Base-by-base conservation (phyloP, 192 early-diverging fungal species). In the Rhizophagus sp. region DNA sequence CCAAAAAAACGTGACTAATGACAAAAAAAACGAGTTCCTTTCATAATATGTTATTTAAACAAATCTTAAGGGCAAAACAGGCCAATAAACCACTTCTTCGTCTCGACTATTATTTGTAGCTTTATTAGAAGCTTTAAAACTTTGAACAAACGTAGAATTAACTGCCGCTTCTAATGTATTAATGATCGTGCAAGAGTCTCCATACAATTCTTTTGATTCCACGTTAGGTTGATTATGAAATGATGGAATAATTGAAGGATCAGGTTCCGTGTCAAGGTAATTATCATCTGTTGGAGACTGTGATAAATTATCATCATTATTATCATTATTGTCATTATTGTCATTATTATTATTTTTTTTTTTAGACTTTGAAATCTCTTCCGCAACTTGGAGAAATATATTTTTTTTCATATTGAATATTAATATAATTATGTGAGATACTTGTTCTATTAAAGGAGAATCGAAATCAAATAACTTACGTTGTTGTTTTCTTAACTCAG, bases 41-140 rank as follows among this genome's bases (percentile, higher is more conserved):
- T 63, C 65, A 4, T 30, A 66, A 66, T n/a, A n/a, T 1, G 15
- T 6, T 33, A 66, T 25, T 73, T 49, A 73, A 44, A 73, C 44
- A 30, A 62, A 75, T 27, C 73, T 34, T 36, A 75, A 75, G 25
- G 73, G 73, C 33, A 75, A 75, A 62, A 75, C 73, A 34, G 73
- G 73, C 73, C 73, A 75, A 62, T 75, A 75, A 8, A 75, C 73
- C 2, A 75, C 73, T 9, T 62, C 52, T 36, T 36, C 36, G 36
- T 36, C 36, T 36, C 6, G 36, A 36, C 36, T 36, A 6, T 57
- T 50, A 22, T 57, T 44, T 52, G 19, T 63, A 10, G 62, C 8
- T 33, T 66, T 13, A 71, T 39, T 71, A 71, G 27, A 10, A 27
- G 11, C 27, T 22, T 39, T 12, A 44, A 71, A 71, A 71, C 69